Base-by-base conservation (phyloP, 768 basidiomycete genomes). In the Lactifluus echinatus region DNA sequence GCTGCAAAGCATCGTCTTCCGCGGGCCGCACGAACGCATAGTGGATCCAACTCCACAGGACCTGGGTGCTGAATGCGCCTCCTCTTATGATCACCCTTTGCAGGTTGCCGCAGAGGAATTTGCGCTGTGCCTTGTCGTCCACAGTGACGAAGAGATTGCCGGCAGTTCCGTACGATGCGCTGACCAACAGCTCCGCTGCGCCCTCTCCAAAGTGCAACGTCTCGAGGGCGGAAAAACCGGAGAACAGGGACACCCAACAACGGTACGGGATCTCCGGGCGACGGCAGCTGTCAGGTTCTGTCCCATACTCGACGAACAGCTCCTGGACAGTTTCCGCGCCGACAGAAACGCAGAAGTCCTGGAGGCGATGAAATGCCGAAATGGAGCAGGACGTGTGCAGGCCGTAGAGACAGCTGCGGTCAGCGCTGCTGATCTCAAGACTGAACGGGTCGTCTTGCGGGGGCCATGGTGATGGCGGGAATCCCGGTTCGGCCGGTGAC, bases 11-110 rank as follows among this genome's bases (percentile, higher is more conserved):
- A 12, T 55, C 53, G 45, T 2, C 6, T 26, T 39, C 53, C 4
- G 24, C 26, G 6, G 53, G 53, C 7, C 44, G 36, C 26, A 36
- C 53, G 7, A 37, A 42, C 0, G 37, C n/a, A 19, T 47, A 49
- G 24, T 55, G 46, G 36, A 55, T 55, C 54, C 54, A 55, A 28
- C 49, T 24, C 54, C 54, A 55, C 21, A 49, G 17, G 15, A 33
- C 19, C 1, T 47, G 36, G 10, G 54, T 49, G 46, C 46, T 55
- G 46, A 55, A 55, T 5, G 54, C 19, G 21, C 37, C 15, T 23
- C 45, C 21, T 10, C 28, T 47, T 26, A 54, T 14, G 1, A 31
- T n/a, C 37, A 48, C 53, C 37, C 46, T 24, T 23, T 55, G 36
- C 5, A 55, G 26, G 28, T 21, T 33, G 11, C 29, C 21, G 17